These are phyloP conservation scores for Rhizophagus prolifer DNA, from an alignment of 192 early-diverging fungal genomes.

Conservation along the genomic window DNA sequence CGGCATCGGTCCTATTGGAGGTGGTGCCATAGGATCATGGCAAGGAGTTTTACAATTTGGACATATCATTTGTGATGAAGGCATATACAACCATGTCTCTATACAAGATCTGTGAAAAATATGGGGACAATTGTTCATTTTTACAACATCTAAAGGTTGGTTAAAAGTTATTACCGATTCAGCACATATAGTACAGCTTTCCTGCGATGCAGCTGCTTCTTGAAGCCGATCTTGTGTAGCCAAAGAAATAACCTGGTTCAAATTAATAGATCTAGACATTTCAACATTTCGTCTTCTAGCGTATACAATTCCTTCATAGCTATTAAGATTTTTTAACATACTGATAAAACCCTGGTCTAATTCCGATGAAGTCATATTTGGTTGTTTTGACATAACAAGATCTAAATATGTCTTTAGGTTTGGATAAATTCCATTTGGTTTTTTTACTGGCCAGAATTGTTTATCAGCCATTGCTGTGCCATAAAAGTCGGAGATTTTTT, in stretches of 20 bases:
- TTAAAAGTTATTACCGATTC: not conserved
- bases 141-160: not conserved
- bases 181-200: constrained; percentile 22
- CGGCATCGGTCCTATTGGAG: constrained; percentile 36
- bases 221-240: not conserved
- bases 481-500: not conserved
- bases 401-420: constrained; percentile 10
- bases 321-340: constrained; percentile 9
- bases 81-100: constrained; percentile 18
- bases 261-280: constrained; percentile 11
- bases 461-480: not conserved
- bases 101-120: constrained; percentile 25
- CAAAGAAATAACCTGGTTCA: not conserved
- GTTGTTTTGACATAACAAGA: not conserved
- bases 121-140: constrained; percentile 25
- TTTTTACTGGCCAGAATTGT: constrained; percentile 5
- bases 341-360: constrained; percentile 1
- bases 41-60: constrained; percentile 30
- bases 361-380: not conserved
- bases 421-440: not conserved
- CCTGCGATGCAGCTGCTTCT: constrained; percentile 6
- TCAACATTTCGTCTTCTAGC: constrained; percentile 3
- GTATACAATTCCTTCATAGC: constrained; percentile 11
- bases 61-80: constrained; percentile 13
- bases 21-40: constrained; percentile 9